These are phyloP conservation scores for Tylopilus sp. DNA, from an alignment of 768 basidiomycete species.

Conservation along the genomic window DNA sequence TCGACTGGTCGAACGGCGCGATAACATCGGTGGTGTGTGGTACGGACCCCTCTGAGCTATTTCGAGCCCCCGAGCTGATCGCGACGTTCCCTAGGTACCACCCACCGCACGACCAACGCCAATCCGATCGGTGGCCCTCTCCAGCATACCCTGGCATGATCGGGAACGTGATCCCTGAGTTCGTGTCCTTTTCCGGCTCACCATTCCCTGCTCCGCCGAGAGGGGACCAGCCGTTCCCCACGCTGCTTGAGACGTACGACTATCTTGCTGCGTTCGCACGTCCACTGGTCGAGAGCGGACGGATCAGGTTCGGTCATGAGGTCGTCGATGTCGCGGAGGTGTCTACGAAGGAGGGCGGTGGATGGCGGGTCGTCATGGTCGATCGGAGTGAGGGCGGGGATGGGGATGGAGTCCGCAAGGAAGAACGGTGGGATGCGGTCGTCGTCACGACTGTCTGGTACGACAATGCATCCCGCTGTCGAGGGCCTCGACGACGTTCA, in stretches of 20 bases:
- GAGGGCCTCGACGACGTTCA: conserved; percentile 40
- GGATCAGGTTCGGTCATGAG: conserved; percentile 42
- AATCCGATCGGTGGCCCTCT: conserved; percentile 37
- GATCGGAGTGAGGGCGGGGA: conserved; percentile 33
- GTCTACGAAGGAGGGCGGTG: conserved; percentile 12
- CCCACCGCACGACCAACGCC: neutral
- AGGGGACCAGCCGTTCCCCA: conserved; percentile 29
- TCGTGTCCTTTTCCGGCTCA: conserved; percentile 28
- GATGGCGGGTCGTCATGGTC: conserved; percentile 40
- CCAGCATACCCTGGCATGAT: conserved; percentile 48
- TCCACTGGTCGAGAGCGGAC: conserved; percentile 24
- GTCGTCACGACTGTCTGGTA: conserved; percentile 46
- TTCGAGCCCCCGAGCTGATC: neutral
- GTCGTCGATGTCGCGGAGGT: conserved; percentile 39
- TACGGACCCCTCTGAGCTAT: conserved; percentile 17
- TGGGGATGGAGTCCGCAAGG: conserved; percentile 17
- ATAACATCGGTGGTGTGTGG: conserved; percentile 53
- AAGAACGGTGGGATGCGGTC: conserved; percentile 48
- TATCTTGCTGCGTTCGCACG: conserved; percentile 28
- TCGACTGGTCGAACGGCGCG: conserved; percentile 42
- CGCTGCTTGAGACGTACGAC: conserved; percentile 24
- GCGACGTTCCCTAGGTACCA: conserved; percentile 13
- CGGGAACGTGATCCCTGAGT: conserved; percentile 49
- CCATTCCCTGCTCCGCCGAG: conserved; percentile 28
- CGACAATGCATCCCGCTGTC: conserved; percentile 41